Conservation (phyloP, 1,284 basidiomycete species). For the Mycosarcoma maydis region DNA sequence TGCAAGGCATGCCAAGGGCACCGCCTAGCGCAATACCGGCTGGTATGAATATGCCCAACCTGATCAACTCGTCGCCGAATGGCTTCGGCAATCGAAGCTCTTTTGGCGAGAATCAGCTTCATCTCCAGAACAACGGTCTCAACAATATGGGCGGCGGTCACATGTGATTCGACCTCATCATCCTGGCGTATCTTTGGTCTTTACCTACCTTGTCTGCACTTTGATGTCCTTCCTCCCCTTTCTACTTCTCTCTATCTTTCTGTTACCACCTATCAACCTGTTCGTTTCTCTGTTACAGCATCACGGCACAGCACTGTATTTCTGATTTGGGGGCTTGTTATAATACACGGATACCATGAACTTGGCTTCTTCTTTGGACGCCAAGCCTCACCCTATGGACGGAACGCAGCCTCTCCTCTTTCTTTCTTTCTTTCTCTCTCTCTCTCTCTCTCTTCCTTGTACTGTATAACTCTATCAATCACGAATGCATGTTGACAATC, state of each 20-base stretch:
- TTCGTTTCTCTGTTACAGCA: too few relatives aligned
- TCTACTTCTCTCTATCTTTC: not conserved
- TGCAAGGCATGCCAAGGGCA: constrained; percentile 36
- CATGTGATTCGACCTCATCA: constrained; percentile 9
- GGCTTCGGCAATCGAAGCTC: constrained; percentile 29
- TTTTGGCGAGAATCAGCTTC: constrained; percentile 33
- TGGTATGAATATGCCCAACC: constrained; percentile 28
- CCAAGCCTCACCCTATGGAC: constrained; percentile 10
- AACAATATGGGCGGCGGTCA: constrained; percentile 31
- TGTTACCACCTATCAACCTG: too few relatives aligned
- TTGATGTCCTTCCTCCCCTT: not conserved
- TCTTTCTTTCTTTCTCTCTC: not conserved
- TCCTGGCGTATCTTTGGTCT: too few relatives aligned
- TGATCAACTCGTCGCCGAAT: constrained; percentile 33
- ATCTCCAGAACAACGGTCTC: constrained; percentile 22
- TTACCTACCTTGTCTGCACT: not conserved
- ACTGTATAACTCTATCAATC: too few relatives aligned
- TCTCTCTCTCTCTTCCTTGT: constrained; percentile 6
- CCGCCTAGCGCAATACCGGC: constrained; percentile 30
- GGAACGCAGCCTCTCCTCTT: constrained; percentile 17
- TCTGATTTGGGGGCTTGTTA: constrained; percentile 22
- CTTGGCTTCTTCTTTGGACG: not conserved
- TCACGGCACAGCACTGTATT: constrained; percentile 22
- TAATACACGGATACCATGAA: constrained; percentile 35
- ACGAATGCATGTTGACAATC: too few relatives aligned